Evolutionary conservation across 495 filamentous ascomycete genomes (phyloP).

Genomic region (Lineolata rhizophorae): DNA sequence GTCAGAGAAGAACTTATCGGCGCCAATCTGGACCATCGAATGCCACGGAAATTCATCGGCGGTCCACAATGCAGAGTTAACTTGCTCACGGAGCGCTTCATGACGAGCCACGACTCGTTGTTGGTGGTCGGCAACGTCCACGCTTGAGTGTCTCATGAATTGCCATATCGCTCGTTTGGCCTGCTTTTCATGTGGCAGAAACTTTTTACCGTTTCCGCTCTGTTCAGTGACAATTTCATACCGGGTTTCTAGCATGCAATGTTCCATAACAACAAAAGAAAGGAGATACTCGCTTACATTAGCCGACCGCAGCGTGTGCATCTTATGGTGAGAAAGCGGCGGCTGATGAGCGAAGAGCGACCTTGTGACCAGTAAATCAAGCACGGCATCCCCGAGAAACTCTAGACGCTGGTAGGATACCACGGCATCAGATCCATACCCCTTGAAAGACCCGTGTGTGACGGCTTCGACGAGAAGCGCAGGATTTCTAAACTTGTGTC

Average conservation of each 20-base stretch:
- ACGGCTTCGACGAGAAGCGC: slow-evolving; percentile 61
- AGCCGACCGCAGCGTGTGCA: slow-evolving; percentile 56
- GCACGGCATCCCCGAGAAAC: slow-evolving; percentile 71
- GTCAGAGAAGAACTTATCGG: slow-evolving; percentile 72
- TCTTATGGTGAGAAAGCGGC: slow-evolving; percentile 32
- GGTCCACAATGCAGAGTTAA: slow-evolving; percentile 26
- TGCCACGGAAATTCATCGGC: slow-evolving; percentile 52
- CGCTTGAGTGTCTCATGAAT: slow-evolving; percentile 39
- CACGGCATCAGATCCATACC: slow-evolving; percentile 16
- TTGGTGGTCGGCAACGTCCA: slow-evolving; percentile 22
- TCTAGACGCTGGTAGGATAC: slow-evolving; percentile 72
- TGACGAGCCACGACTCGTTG: slow-evolving; percentile 26
- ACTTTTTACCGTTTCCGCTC: too few species aligned
- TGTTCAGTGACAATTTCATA: background rate
- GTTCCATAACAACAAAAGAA: slow-evolving; percentile 56
- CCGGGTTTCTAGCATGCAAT: slow-evolving; percentile 8
- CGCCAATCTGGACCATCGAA: slow-evolving; percentile 35
- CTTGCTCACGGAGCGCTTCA: slow-evolving; percentile 21
- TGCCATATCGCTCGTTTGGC: too few species aligned
- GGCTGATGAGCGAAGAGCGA: slow-evolving; percentile 23
- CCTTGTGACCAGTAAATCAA: slow-evolving; percentile 54
- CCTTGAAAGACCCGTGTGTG: slow-evolving; percentile 54
- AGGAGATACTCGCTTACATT: slow-evolving; percentile 72
- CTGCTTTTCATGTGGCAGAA: too few species aligned
- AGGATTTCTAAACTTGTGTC: slow-evolving; percentile 50